phyloP scores from a whole-genome alignment of 495 filamentous ascomycete genomes.

The Trichoderma gamsii region DNA sequence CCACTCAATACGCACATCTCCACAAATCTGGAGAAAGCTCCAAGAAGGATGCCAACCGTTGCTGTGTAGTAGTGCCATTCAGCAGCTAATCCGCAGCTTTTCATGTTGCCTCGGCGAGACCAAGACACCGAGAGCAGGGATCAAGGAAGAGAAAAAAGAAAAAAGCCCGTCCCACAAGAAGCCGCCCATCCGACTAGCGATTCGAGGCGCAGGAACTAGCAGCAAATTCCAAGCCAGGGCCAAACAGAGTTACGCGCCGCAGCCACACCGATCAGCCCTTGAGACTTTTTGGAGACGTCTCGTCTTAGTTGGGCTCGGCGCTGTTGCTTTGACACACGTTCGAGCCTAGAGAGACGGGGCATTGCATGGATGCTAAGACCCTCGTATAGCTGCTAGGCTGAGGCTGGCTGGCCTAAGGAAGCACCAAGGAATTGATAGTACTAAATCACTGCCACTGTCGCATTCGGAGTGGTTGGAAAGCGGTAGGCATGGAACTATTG shows the following conservation, averaged over 20 bases:
- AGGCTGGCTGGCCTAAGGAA: neutral
- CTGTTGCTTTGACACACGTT: neutral
- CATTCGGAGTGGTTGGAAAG: neutral
- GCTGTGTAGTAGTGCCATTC: too few species aligned
- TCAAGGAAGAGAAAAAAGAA: neutral
- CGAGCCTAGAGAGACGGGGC: neutral
- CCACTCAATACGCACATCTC: too few species aligned
- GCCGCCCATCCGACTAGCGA: constrained; percentile 10
- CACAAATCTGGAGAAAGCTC: too few species aligned
- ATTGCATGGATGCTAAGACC: neutral
- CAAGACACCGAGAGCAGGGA: too few species aligned
- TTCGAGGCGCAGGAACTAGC: neutral
- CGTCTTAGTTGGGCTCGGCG: neutral
- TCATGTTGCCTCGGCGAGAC: too few species aligned
- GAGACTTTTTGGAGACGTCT: neutral
- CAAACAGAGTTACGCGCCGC: neutral
- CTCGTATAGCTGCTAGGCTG: neutral
- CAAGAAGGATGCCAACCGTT: too few species aligned
- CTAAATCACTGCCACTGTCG: too few species aligned
- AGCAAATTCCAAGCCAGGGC: neutral
- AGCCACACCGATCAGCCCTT: constrained; percentile 3
- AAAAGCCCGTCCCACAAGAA: neutral
- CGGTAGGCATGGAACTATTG: neutral
- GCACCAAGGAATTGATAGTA: neutral
- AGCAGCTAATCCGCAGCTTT: too few species aligned